These are phyloP conservation scores for Mycosphaerelloides madeirae DNA, from an alignment of 2,329 filamentous ascomycete genomes.

Conservation along the genomic window DNA sequence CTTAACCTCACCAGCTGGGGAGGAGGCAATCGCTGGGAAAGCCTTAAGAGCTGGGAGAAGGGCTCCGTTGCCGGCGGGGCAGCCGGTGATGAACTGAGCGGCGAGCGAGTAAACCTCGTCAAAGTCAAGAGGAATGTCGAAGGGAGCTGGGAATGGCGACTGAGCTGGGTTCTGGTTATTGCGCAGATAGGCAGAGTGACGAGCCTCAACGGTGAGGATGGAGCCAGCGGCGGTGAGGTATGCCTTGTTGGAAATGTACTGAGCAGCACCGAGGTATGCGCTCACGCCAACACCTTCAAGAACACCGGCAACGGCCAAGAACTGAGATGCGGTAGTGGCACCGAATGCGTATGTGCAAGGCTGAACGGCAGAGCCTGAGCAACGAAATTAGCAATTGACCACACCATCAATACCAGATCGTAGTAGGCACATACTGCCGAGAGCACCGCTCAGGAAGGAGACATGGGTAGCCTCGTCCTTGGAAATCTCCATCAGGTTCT, in stretches of 20 bases:
- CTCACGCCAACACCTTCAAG: slow-evolving; percentile 56
- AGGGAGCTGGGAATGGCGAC: slow-evolving; percentile 52
- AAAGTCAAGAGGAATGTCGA: slow-evolving; percentile 54
- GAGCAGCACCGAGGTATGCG: slow-evolving; percentile 60
- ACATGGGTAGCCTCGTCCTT: slow-evolving; percentile 58
- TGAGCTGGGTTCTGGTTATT: slow-evolving; percentile 27
- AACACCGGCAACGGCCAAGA: slow-evolving; percentile 50
- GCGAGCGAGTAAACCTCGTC: slow-evolving; percentile 61
- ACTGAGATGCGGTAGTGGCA: slow-evolving; percentile 35
- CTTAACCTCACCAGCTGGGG: slow-evolving; percentile 17
- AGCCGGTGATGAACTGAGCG: slow-evolving; percentile 55
- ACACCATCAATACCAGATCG: background rate
- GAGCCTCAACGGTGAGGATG: slow-evolving; percentile 61
- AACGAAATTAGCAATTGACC: background rate
- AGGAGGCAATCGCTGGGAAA: slow-evolving; percentile 22
- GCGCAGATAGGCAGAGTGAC: slow-evolving; percentile 58
- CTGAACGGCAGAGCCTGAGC: slow-evolving; percentile 40
- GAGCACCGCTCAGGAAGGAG: slow-evolving; percentile 47
- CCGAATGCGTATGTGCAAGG: slow-evolving; percentile 56
- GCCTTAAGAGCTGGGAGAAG: slow-evolving; percentile 42
- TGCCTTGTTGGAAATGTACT: slow-evolving; percentile 51
- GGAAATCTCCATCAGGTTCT: slow-evolving; percentile 53
- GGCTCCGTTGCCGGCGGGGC: slow-evolving; percentile 44
- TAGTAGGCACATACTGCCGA: slow-evolving; percentile 22
- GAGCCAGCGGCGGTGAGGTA: slow-evolving; percentile 59